phyloP scores from a whole-genome alignment of 371 early-diverging fungal species.

The Umbelopsis sp. region DNA sequence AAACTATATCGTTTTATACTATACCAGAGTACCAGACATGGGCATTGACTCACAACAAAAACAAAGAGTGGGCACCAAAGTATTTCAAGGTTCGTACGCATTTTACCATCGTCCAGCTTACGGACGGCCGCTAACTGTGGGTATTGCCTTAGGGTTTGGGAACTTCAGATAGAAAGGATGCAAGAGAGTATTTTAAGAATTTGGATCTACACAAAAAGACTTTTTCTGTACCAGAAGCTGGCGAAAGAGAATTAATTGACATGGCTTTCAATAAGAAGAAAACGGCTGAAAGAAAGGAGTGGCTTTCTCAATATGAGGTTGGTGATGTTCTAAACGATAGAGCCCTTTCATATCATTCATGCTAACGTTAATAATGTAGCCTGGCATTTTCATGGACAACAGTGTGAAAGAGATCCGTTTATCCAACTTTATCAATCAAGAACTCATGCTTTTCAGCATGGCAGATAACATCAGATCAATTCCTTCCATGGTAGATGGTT shows the following conservation, averaged over 20 bases:
- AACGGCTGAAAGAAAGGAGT: constrained; percentile 96
- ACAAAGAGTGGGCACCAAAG: constrained; percentile 85
- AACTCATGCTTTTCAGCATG: constrained; percentile 97
- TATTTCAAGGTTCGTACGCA: constrained; percentile 88
- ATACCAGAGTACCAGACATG: constrained; percentile 97
- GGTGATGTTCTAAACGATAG: not conserved
- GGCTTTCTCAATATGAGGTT: constrained; percentile 87
- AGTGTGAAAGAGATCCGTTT: constrained; percentile 79
- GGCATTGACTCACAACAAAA: constrained; percentile 70
- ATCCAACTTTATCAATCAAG: constrained; percentile 97
- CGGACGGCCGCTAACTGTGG: too few relatives aligned
- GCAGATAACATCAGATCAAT: constrained; percentile 99
- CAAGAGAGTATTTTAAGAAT: constrained; percentile 93
- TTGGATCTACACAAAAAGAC: constrained; percentile 86
- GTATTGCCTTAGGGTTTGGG: constrained; percentile 85
- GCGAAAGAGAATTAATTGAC: constrained; percentile 88
- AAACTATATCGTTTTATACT: constrained; percentile 87
- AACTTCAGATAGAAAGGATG: constrained; percentile 92
- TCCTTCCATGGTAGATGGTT: constrained; percentile 97
- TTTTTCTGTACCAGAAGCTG: constrained; percentile 68
- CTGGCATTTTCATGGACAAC: constrained; percentile 97
- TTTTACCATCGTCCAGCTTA: not conserved
- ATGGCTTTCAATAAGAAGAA: constrained; percentile 99
- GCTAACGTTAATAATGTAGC: constrained; percentile 38
- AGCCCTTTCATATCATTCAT: not conserved